Conservation (phyloP, 257 asterid genomes). For the Galeopsis tetrahit region DNA sequence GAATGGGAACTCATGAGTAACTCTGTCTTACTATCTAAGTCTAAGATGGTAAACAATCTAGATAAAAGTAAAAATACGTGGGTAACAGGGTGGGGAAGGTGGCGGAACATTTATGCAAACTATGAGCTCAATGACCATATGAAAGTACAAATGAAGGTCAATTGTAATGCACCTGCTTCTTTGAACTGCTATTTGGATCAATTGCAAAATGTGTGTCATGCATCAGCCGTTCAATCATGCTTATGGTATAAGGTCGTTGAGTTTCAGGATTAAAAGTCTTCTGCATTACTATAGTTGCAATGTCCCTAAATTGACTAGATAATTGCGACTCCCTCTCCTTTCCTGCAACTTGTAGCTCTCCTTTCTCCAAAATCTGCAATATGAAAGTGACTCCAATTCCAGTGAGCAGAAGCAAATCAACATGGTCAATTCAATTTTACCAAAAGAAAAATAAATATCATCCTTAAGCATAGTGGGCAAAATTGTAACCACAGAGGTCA, state of each 20-base stretch:
- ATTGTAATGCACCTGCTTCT: constrained; percentile 72
- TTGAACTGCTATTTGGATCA: constrained; percentile 91
- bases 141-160: constrained; percentile 9
- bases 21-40: not conserved
- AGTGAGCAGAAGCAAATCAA: not conserved
- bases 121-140: constrained; percentile 9
- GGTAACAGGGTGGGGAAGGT: not conserved
- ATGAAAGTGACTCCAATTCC: constrained; percentile 13
- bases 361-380: constrained; percentile 91
- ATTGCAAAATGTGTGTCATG: constrained; percentile 94
- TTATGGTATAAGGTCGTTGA: constrained; percentile 86
- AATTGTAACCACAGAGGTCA: constrained; percentile 3
- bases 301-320: constrained; percentile 89
- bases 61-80: not conserved
- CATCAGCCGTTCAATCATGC: constrained; percentile 96
- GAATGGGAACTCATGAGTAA: not conserved
- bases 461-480: not conserved
- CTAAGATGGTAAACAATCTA: not conserved
- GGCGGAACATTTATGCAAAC: not conserved
- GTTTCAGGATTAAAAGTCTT: constrained; percentile 93
- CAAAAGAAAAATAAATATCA: not conserved
- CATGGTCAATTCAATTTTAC: constrained; percentile 4
- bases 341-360: constrained; percentile 97
- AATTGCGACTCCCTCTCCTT: constrained; percentile 95
- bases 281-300: constrained; percentile 94